Percentiles rank a stretch among this genome's conserved stretches.
Evolutionary conservation across 2,329 filamentous ascomycete species (phyloP).

Genomic region (Claviceps sp.): DNA sequence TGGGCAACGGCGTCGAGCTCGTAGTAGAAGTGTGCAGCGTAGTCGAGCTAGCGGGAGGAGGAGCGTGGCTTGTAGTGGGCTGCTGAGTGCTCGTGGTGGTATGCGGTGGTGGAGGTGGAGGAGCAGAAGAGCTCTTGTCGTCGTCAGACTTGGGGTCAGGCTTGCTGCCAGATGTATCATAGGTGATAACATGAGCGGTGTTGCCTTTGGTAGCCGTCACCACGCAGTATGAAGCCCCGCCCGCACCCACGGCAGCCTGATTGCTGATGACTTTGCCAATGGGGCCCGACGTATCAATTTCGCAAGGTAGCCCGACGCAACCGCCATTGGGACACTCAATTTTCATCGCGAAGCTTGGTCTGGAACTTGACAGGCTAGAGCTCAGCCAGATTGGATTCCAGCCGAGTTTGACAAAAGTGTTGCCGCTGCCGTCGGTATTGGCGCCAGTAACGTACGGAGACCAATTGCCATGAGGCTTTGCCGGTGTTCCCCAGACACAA

Average conservation of each 20-base stretch:
- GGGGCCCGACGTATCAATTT: slow-evolving; percentile 46
- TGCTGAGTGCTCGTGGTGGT: neutral
- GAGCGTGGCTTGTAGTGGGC: neutral
- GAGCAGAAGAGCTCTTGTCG: slow-evolving; percentile 1
- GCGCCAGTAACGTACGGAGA: slow-evolving; percentile 62
- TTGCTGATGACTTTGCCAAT: slow-evolving; percentile 46
- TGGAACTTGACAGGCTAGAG: slow-evolving; percentile 37
- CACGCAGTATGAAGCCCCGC: slow-evolving; percentile 59
- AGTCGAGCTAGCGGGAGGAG: slow-evolving; percentile 1
- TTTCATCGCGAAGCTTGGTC: slow-evolving; percentile 54
- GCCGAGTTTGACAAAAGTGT: slow-evolving; percentile 62
- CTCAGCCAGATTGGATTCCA: slow-evolving; percentile 64
- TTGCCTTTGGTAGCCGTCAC: slow-evolving; percentile 57
- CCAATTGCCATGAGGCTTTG: slow-evolving; percentile 61
- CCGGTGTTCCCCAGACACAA: slow-evolving; percentile 57
- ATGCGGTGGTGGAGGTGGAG: slow-evolving; percentile 4
- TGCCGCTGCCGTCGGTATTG: slow-evolving; percentile 50
- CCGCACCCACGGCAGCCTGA: slow-evolving; percentile 44
- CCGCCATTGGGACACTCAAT: slow-evolving; percentile 52
- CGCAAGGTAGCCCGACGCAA: slow-evolving; percentile 64
- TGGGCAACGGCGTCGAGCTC: slow-evolving; percentile 1
- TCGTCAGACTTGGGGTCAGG: slow-evolving; percentile 11
- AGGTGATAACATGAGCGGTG: slow-evolving; percentile 55
- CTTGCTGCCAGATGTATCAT: slow-evolving; percentile 29
- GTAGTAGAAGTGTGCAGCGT: neutral